Base-by-base conservation (phyloP, 2,329 filamentous ascomycete genomes). In the Apiospora phragmitis region DNA sequence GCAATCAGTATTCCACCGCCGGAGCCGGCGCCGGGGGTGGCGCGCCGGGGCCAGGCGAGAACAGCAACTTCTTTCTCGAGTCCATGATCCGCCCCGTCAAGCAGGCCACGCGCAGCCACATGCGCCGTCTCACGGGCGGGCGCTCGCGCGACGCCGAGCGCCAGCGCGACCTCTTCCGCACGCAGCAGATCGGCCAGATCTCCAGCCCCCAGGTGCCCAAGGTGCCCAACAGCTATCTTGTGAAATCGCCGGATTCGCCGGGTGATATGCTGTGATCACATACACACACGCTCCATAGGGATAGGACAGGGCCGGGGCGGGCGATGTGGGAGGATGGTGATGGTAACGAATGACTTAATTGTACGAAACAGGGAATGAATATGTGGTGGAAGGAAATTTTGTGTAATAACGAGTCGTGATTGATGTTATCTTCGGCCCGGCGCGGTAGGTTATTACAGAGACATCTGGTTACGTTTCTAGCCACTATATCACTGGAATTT, bases 81-180 rank as follows among this genome's bases (percentile, higher is more conserved):
- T 89, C 85, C 70, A 90, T 91, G 84, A 87, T 91, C 73, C 88
- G 86, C 72, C 88, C 89, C 0, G 80, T 88, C 7, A 84, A 87
- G 42, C 86, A 90, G 70, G 85, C 86, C 55, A 89, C 89, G 18
- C 83, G 89, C 47, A 87, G 85, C 16, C 86, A 89, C 11, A 88
- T 92, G 83, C 83, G 90, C 8, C 83, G 90, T 69, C 82, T 92
- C 69, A 92, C 91, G 3, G 89, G 90, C 12, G 87, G 88, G 51
- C 76, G 83, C 65, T 82, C 83, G 1, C 78, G 82, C 21, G 82
- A 84, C 45, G 79, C 79, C 26, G 74, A 82, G 65, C 76, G 79
- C 35, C 79, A 81, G 72, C 77, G 79, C 14, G 80, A 81, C 43
- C 72, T 81, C 16, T 81, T 81, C 75, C 78, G 80, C 21, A 76